These are phyloP conservation scores for Sporisorium sorghi DNA, from an alignment of 1,284 basidiomycete genomes.

Conservation along the genomic window DNA sequence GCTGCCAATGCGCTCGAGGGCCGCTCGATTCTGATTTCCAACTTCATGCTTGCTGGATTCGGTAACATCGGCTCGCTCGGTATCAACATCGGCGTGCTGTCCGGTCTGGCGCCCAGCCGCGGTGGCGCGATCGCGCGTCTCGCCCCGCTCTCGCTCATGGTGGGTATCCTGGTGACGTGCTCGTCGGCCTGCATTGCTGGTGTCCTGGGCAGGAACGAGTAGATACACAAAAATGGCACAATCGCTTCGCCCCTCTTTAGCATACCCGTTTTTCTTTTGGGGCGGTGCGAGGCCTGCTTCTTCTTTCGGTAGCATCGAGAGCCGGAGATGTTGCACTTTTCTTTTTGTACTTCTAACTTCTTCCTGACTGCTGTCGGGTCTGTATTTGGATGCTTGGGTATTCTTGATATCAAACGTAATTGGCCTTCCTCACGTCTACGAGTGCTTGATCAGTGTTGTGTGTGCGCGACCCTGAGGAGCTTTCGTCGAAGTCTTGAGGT, in stretches of 20 bases:
- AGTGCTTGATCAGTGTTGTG: background rate
- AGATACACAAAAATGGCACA: background rate
- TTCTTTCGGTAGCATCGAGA: background rate
- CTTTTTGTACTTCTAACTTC: constrained; percentile 29
- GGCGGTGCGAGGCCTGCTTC: constrained; percentile 7
- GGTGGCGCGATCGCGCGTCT: constrained; percentile 78
- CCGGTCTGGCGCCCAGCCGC: constrained; percentile 83
- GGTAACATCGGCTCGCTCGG: constrained; percentile 82
- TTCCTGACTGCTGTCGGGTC: constrained; percentile 11
- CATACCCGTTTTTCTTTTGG: constrained; percentile 28
- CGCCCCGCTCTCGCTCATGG: constrained; percentile 75
- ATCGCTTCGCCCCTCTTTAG: background rate
- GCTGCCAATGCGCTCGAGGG: constrained; percentile 75
- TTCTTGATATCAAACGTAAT: constrained; percentile 20
- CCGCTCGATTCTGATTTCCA: constrained; percentile 80
- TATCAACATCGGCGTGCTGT: constrained; percentile 89
- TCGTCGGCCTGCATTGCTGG: constrained; percentile 70
- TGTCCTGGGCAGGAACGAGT: constrained; percentile 58
- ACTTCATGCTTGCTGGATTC: constrained; percentile 88
- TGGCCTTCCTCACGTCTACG: constrained; percentile 1
- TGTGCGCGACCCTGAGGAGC: background rate
- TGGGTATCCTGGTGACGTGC: constrained; percentile 69
- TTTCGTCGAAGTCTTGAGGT: background rate
- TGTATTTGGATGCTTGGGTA: constrained; percentile 37
- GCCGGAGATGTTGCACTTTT: background rate